Base-by-base conservation (phyloP, 495 filamentous ascomycete species). In the Neurospora sp. region DNA sequence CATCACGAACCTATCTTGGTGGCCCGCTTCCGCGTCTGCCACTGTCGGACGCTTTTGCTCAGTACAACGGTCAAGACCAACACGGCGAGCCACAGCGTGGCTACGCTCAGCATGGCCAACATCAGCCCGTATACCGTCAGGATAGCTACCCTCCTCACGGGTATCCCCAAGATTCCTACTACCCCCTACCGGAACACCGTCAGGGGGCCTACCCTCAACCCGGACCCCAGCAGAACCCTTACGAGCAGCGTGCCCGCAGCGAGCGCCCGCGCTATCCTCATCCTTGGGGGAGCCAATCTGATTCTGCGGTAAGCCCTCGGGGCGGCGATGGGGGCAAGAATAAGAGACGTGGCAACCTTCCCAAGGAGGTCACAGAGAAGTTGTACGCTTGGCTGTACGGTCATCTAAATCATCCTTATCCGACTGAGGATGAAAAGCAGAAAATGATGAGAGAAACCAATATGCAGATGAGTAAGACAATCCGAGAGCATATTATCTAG, bases 401-500 rank as follows among this genome's bases (percentile, higher is more conserved):
- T 28, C 93, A 97, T 82, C 80, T 94, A 5, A 84, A 89, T 38
- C 93, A 95, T 78, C 93, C 94, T 0, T 97, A 97, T 77, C 94
- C 94, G 7, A 94, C 89, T 39, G 94, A 97, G 78, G 94, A 96
- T 70, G 92, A 97, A 82, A 97, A 97, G 83, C 90, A 93, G 77
- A 86, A 90, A 76, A 85, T 97, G 62, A 92, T 93, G 86, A 85
- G 86, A 36, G 83, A 88, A 72, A 97, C 94, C 2, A 89, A 90
- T 0, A 85, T 97, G 17, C 90, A 91, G 31, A 91, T 96, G 78
- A 95, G 92, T 84, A 91, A 92, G 89, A 89, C 7, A 8, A 19
- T 21, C 11, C 13, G 54, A 66, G 0, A 9, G 13, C 28, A 34
- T 17, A 31, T 0, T 36, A 10, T 42, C 34, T 59, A 73, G 24